Evolutionary conservation across 768 basidiomycete genomes (phyloP).

Genomic region (Cyclocybe cylindracea): DNA sequence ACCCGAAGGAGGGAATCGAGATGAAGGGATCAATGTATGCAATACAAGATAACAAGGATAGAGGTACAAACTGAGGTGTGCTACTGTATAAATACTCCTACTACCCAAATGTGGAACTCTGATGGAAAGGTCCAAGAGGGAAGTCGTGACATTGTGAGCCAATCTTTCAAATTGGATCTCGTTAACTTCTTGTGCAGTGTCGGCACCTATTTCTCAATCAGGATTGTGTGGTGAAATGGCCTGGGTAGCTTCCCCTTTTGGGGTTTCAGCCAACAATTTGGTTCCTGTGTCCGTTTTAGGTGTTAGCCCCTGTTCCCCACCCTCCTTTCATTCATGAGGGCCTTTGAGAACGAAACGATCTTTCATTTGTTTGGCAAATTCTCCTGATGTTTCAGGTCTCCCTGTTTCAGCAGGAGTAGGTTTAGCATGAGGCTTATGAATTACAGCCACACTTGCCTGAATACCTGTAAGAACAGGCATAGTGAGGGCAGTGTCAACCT

Average conservation of each 20-base stretch:
- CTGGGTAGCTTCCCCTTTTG: no score
- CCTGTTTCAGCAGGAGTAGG: conserved; percentile 13
- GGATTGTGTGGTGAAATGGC: no score
- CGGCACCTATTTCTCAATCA: background rate
- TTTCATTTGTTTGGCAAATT: conserved; percentile 19
- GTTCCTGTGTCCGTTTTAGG: background rate
- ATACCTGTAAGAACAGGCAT: background rate
- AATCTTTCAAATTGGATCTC: background rate
- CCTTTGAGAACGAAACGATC: conserved; percentile 26
- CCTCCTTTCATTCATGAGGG: conserved; percentile 23
- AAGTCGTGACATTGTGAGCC: background rate
- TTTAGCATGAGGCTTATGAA: conserved; percentile 1
- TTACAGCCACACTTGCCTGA: background rate
- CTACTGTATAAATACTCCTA: no score
- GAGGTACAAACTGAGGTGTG: no score
- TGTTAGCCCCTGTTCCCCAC: conserved; percentile 7
- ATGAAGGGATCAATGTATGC: no score
- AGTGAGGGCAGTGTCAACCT: background rate
- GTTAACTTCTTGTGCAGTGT: background rate
- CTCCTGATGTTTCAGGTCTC: conserved; percentile 13
- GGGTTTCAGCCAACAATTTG: no score
- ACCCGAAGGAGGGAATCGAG: no score
- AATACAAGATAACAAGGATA: no score
- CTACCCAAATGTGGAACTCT: no score
- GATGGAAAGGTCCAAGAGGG: no score